These are phyloP conservation scores for Nakaseomyces glabratus DNA, from an alignment of 1,139 yeast species.

Conservation along the genomic window DNA sequence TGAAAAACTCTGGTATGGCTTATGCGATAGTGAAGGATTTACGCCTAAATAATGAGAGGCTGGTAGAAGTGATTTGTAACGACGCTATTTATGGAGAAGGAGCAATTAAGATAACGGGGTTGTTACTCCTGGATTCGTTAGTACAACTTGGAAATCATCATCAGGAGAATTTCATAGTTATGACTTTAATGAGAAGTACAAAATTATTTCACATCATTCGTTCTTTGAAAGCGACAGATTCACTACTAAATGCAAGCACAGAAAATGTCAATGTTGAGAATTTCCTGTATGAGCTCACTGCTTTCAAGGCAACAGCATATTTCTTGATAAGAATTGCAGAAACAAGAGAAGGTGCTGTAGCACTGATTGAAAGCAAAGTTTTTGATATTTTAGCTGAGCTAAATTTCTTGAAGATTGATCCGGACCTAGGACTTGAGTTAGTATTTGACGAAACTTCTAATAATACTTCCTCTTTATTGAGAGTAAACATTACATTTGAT, in stretches of 20 bases:
- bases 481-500: conserved; percentile 43
- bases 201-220: conserved; percentile 56
- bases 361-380: conserved; percentile 63
- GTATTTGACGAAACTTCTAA: conserved; percentile 31
- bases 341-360: conserved; percentile 66
- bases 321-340: conserved; percentile 68
- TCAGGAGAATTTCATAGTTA: conserved; percentile 50
- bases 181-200: conserved; percentile 54
- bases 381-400: conserved; percentile 54
- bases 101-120: conserved; percentile 64
- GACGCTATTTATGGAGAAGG: conserved; percentile 82
- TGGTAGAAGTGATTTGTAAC: conserved; percentile 57
- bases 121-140: conserved; percentile 62
- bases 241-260: conserved; percentile 36
- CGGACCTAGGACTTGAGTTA: conserved; percentile 63
- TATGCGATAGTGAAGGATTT: conserved; percentile 45
- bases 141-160: conserved; percentile 48
- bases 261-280: conserved; percentile 42
- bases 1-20: conserved; percentile 36
- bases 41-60: conserved; percentile 49
- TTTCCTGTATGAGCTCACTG: conserved; percentile 61
- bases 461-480: conserved; percentile 31
- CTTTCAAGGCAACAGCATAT: conserved; percentile 63
- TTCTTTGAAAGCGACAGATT: conserved; percentile 62
- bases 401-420: conserved; percentile 56